Conservation (phyloP, 768 basidiomycete species). For the Coprinopsis sp. region DNA sequence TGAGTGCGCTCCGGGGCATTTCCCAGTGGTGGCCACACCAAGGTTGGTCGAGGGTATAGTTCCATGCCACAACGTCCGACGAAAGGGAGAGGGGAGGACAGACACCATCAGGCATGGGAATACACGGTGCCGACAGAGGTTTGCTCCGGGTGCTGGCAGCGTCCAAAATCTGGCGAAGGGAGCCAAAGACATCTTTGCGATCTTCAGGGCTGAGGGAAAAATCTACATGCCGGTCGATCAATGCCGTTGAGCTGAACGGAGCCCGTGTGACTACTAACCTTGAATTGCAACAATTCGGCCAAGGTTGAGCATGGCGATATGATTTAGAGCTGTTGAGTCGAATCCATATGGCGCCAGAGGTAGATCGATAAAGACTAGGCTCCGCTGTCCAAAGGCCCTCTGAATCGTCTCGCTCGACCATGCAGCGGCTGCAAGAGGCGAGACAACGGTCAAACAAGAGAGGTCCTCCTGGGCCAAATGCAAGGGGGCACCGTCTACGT, state of each 20-base stretch:
- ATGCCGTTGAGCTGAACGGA: background rate
- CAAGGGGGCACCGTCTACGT: too few relatives aligned
- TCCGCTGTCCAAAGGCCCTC: too few relatives aligned
- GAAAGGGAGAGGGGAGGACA: background rate
- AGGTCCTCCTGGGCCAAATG: too few relatives aligned
- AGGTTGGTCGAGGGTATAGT: background rate
- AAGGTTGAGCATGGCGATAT: too few relatives aligned
- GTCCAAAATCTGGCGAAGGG: background rate
- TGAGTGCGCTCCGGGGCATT: background rate
- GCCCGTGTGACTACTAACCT: too few relatives aligned
- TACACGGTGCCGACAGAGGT: background rate
- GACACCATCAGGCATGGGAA: background rate
- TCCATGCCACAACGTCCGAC: background rate
- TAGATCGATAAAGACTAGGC: too few relatives aligned
- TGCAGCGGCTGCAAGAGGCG: too few relatives aligned
- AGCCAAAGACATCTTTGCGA: background rate
- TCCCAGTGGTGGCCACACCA: constrained; percentile 1
- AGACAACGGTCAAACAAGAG: too few relatives aligned
- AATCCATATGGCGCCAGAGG: too few relatives aligned
- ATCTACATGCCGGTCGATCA: background rate
- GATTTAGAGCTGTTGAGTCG: too few relatives aligned
- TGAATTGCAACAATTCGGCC: too few relatives aligned
- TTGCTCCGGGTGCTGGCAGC: background rate
- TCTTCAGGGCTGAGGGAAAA: background rate
- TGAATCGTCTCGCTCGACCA: too few relatives aligned